Conservation (phyloP, 2,329 filamentous ascomycete genomes). For the Fusarium sp. region DNA sequence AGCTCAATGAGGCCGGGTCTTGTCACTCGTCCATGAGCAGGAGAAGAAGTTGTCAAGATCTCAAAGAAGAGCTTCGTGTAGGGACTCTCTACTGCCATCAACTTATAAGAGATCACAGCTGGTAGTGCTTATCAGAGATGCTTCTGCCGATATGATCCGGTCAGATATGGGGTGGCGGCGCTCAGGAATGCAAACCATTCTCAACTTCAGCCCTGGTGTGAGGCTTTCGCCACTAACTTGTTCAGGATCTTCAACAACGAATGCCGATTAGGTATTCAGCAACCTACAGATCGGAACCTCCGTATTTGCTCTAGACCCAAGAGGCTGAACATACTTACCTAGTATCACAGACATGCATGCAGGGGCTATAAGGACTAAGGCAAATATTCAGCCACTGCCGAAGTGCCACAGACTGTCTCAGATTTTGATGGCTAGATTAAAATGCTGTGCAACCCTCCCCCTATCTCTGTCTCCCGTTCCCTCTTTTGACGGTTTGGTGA, state of each 20-base stretch:
- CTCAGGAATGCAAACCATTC: constrained; percentile 6
- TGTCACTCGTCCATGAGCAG: not conserved
- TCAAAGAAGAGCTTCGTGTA: not conserved
- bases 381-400: constrained; percentile 3
- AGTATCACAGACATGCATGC: not conserved
- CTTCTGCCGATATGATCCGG: no score
- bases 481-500: not conserved
- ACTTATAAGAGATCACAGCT: not conserved
- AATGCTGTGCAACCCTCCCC: not conserved
- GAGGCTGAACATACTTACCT: not conserved
- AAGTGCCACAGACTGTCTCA: not conserved
- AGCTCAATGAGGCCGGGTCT: not conserved
- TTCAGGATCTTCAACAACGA: not conserved
- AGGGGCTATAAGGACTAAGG: no score
- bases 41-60: not conserved
- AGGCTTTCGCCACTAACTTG: not conserved
- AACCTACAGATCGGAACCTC: no score
- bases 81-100: not conserved
- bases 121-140: not conserved
- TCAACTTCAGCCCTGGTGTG: not conserved
- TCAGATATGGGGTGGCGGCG: not conserved
- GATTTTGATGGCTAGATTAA: not conserved
- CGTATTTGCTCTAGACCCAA: not conserved
- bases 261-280: not conserved
- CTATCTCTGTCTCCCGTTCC: not conserved